Base-by-base conservation (phyloP, 345 rosid genomes). In the Draba incana region DNA sequence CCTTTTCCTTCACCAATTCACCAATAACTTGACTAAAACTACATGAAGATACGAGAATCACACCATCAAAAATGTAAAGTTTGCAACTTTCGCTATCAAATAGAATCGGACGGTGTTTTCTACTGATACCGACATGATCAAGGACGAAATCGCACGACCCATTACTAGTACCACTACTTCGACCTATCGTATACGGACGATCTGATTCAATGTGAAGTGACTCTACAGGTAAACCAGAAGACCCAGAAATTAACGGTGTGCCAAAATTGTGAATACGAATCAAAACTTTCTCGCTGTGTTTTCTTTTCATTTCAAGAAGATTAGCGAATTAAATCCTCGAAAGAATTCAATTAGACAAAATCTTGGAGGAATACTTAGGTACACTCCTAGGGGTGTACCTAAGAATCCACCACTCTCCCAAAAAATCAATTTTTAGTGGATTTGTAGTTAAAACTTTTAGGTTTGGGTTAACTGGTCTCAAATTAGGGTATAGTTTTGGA, bases 101-200 rank as follows among this genome's bases (percentile, higher is more conserved):
- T 4, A 88, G 62, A 80, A 92, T 67, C 81, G 84, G 90, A 64
- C 88, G 90, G 52, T 92, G 98, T 0, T 72, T 83, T 79, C 82
- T 88, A 75, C 98, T 88, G 54, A 90, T 84, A 9, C 65, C 64
- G 14, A 60, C 79, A 73, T 76, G 79, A 33, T 64, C 44, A 57
- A 92, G 49, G 16, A 75, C n/a, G 61, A 85, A 86, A 58, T 86
- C 88, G 49, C 89, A 85, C 5, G 35, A 48, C 53, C 74, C 53
- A 12, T 20, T 27, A 35, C 39, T 35, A 65, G 6, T 38, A 56
- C 77, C 56, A 65, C 9, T 33, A 56, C 76, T 61, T 74, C 92
- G 85, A 31, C 97, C 98, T 12, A 92, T 68, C 3, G 84, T 82
- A 72, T 85, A 90, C 2, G 44, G 74, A 10, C 88, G 72, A 75